Conservation (phyloP, 441 rosid genomes). For the Euphorbia celastroides region DNA sequence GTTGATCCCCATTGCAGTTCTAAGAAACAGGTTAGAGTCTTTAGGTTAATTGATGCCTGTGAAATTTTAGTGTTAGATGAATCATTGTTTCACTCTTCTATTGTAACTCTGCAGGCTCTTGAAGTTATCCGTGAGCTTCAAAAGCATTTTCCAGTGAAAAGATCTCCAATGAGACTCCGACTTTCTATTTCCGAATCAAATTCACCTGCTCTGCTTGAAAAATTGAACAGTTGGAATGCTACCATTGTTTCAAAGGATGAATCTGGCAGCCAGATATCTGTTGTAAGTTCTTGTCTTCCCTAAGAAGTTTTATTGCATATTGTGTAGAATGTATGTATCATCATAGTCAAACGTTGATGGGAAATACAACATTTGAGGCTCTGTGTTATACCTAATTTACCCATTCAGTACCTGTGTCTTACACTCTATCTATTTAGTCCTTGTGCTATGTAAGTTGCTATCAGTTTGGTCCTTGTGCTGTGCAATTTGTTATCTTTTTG, state of each 20-base stretch:
- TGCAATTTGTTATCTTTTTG: no score
- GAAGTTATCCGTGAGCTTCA: constrained; percentile 94
- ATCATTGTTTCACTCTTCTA: not conserved
- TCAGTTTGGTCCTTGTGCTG: no score
- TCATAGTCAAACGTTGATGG: no score
- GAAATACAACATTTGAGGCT: no score
- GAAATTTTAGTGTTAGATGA: not conserved
- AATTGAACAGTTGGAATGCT: constrained; percentile 58
- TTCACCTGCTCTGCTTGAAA: constrained; percentile 48
- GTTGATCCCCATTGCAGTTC: constrained; percentile 84
- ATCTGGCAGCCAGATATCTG: constrained; percentile 55
- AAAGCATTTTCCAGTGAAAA: constrained; percentile 80
- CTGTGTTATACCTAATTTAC: no score
- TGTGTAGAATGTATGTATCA: not conserved
- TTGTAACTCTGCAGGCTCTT: constrained; percentile 50
- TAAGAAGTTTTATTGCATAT: not conserved
- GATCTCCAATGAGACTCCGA: constrained; percentile 90
- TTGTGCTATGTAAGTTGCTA: no score
- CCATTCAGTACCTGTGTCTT: no score
- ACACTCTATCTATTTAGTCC: no score
- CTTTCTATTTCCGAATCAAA: constrained; percentile 46
- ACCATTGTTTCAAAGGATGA: constrained; percentile 67
- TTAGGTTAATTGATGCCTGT: not conserved
- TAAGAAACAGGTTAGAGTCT: constrained; percentile 72
- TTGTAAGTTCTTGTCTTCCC: constrained; percentile 45